phyloP scores from a whole-genome alignment of 2,329 filamentous ascomycete genomes.

The Taxawa tesnikishii region DNA sequence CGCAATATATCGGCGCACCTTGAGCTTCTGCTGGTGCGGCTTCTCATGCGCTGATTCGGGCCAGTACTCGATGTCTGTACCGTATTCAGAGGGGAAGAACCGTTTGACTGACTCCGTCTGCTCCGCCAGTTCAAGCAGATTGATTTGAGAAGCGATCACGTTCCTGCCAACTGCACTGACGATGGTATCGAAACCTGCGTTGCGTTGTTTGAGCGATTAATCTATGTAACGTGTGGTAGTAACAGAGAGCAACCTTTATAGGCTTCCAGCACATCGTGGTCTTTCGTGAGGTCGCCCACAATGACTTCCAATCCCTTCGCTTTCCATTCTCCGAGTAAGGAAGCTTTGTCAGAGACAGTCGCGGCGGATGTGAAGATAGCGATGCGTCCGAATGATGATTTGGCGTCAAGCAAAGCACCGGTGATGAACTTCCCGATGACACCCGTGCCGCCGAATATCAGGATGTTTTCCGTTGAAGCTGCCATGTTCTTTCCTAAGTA shows the following conservation, averaged over 20 bases:
- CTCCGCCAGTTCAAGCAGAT: constrained; percentile 49
- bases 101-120: constrained; percentile 41
- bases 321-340: constrained; percentile 35
- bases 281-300: constrained; percentile 41
- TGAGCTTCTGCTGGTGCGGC: constrained; percentile 58
- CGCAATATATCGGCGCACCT: constrained; percentile 50
- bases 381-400: constrained; percentile 36
- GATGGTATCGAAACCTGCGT: constrained; percentile 47
- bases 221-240: no score
- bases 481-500: no score
- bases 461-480: constrained; percentile 25
- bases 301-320: constrained; percentile 40
- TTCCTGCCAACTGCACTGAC: constrained; percentile 52
- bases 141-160: constrained; percentile 48
- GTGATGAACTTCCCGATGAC: constrained; percentile 40
- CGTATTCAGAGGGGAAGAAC: constrained; percentile 59
- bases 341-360: constrained; percentile 38
- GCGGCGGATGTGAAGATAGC: constrained; percentile 44
- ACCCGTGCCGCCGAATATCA: constrained; percentile 42
- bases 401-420: constrained; percentile 33
- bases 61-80: constrained; percentile 52
- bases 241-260: constrained; percentile 31
- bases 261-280: constrained; percentile 41
- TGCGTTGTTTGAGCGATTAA: neutral
- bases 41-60: constrained; percentile 44